A percentile compares a stretch with the other conserved stretches of the same genome.
These are phyloP conservation scores for Geotrichum europaeum DNA, from an alignment of 1,139 yeast species.

Conservation along the genomic window DNA sequence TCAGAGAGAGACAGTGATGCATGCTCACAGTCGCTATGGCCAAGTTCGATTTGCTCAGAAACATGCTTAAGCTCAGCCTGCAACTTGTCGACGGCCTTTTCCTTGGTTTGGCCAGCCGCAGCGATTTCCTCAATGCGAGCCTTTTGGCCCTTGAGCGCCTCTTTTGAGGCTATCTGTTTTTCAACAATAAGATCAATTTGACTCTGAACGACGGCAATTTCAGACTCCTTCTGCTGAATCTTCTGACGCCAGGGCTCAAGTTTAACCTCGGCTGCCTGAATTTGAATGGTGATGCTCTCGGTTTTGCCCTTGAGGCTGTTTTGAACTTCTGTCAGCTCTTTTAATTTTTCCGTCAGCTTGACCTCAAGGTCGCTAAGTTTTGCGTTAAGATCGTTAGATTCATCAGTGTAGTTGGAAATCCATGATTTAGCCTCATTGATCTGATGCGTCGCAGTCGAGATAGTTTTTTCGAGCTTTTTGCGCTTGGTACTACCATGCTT, in stretches of 20 bases:
- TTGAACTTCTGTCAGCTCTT: slow-evolving; percentile 56
- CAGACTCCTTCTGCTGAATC: slow-evolving; percentile 59
- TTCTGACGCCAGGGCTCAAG: slow-evolving; percentile 82
- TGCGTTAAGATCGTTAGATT: slow-evolving; percentile 31
- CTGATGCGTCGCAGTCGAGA: slow-evolving; percentile 36
- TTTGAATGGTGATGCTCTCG: slow-evolving; percentile 55
- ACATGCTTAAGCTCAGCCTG: slow-evolving; percentile 45
- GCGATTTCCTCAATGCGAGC: slow-evolving; percentile 45
- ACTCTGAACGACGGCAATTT: slow-evolving; percentile 58
- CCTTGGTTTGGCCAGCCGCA: slow-evolving; percentile 51
- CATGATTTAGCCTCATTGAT: slow-evolving; percentile 44
- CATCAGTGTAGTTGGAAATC: slow-evolving; percentile 43
- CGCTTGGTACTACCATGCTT: slow-evolving; percentile 56
- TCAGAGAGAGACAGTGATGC: slow-evolving; percentile 46
- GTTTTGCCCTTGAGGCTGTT: slow-evolving; percentile 68
- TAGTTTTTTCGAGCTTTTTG: slow-evolving; percentile 53
- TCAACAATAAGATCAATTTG: slow-evolving; percentile 57
- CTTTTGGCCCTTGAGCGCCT: slow-evolving; percentile 46
- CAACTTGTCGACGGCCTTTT: slow-evolving; percentile 39
- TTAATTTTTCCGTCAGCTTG: slow-evolving; percentile 49
- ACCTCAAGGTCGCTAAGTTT: slow-evolving; percentile 43
- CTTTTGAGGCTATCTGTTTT: slow-evolving; percentile 42
- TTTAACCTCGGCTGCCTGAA: slow-evolving; percentile 56
- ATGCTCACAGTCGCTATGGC: slow-evolving; percentile 50
- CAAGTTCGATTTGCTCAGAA: slow-evolving; percentile 49